Evolutionary conservation across 306 rosid genomes (phyloP), one percentile per base, ranked within the genome.

Genomic region (Medicago arabica): DNA sequence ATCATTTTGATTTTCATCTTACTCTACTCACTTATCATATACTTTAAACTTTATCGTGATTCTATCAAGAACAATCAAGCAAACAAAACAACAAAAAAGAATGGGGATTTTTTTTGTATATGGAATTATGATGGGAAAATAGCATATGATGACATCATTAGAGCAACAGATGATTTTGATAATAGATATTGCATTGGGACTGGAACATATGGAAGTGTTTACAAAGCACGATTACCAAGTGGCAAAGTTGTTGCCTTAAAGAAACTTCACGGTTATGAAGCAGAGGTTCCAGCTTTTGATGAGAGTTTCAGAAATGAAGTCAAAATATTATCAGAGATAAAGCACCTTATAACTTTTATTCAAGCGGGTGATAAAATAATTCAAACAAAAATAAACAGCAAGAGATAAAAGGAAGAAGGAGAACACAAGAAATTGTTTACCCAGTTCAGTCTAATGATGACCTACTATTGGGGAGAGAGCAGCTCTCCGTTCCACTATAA

Each of bases 271-370:
- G 28, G 67, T 0, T 78, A 62, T 62, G 73, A 71, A 14, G 51
- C 78, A 23, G 28, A 62, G 4, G 67, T 71, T 16, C 59, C 72
- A 0, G 16, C 39, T 4, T 71, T 21, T 16, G 58, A 50, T 5
- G 19, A 62, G 13, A 78, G 82, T 71, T 78, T 78, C 9, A 78
- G 67, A 39, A 78, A 78, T 25, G 77, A 78, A 28, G 66, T 31
- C 3, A 62, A 0, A 39, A 63, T 78, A 5, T 41, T 78, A n/a
- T 49, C 82, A n/a, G 59, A 78, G 16, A 71, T 63, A 78, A 78
- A 39, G 17, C 82, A 71, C 4, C 16, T n/a, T n/a, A n/a, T n/a
- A n/a, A n/a, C n/a, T n/a, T n/a, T n/a, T n/a, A n/a, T n/a, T n/a
- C n/a, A n/a, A n/a, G n/a, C n/a, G n/a, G n/a, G n/a, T n/a, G n/a